These are phyloP conservation scores for Xylariaceae sp. DNA, from an alignment of 2,329 filamentous ascomycete genomes.

Conservation along the genomic window DNA sequence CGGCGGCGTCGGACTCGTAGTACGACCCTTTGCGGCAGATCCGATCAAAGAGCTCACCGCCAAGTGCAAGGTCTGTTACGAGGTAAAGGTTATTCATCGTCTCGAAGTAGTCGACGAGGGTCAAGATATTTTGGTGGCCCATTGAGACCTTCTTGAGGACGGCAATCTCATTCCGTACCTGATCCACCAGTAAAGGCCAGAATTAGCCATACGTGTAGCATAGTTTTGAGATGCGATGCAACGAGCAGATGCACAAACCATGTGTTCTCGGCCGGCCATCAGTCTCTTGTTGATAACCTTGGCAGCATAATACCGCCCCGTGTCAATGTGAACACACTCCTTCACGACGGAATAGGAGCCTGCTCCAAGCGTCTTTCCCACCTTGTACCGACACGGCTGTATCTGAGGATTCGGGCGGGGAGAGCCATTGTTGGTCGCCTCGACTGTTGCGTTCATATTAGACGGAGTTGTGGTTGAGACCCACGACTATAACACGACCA, in stretches of 20 bases:
- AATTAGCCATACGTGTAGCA: constrained; percentile 8
- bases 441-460: constrained; percentile 31
- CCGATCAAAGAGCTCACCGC: constrained; percentile 95
- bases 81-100: constrained; percentile 99
- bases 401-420: constrained; percentile 61
- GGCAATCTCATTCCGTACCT: constrained; percentile 97
- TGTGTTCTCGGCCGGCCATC: constrained; percentile 97
- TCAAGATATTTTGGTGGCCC: constrained; percentile 97
- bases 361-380: constrained; percentile 94
- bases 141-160: constrained; percentile 98
- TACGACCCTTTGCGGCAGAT: constrained; percentile 99
- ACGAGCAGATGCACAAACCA: constrained; percentile 61
- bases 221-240: not conserved
- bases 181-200: not conserved
- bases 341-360: constrained; percentile 98
- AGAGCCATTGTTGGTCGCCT: constrained; percentile 32
- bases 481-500: not conserved
- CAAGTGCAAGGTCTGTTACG: constrained; percentile 93
- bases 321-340: constrained; percentile 98
- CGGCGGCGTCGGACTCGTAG: constrained; percentile 95
- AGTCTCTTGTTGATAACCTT: constrained; percentile 99
- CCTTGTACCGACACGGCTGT: constrained; percentile 97
- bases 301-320: constrained; percentile 94
- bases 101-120: constrained; percentile 98
- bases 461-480: not conserved